Percentiles rank a stretch among this genome's conserved stretches.
Conservation (phyloP, 768 basidiomycete species). For the Leccinum boreale region DNA sequence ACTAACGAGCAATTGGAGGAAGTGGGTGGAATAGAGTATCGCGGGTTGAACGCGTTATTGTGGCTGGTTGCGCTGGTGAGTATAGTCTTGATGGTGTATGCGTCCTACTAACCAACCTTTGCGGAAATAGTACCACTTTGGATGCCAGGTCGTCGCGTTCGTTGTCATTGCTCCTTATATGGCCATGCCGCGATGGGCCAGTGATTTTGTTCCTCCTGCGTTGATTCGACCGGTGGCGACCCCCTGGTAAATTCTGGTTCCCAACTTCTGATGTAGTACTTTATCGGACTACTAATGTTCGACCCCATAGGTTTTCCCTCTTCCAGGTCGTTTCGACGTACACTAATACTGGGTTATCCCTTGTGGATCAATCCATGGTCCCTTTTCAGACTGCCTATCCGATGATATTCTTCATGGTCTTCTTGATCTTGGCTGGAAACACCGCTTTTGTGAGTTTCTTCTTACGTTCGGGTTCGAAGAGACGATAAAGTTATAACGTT, state of each 20-base stretch:
- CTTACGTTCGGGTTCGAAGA: neutral
- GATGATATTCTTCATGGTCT: slow-evolving; percentile 67
- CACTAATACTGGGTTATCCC: slow-evolving; percentile 84
- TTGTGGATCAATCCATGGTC: slow-evolving; percentile 87
- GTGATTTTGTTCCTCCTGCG: slow-evolving; percentile 56
- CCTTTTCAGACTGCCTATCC: slow-evolving; percentile 86
- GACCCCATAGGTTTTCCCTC: slow-evolving; percentile 62
- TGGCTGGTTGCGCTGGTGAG: slow-evolving; percentile 78
- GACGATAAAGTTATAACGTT: neutral
- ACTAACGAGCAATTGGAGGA: slow-evolving; percentile 86
- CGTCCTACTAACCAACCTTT: neutral
- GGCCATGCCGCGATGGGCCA: slow-evolving; percentile 53
- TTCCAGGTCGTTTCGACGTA: slow-evolving; percentile 88
- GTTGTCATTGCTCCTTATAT: slow-evolving; percentile 82
- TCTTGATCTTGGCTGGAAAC: slow-evolving; percentile 88
- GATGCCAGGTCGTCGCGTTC: slow-evolving; percentile 65
- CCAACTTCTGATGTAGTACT: neutral
- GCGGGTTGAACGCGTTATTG: slow-evolving; percentile 73
- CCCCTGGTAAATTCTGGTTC: slow-evolving; percentile 52
- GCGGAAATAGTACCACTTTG: slow-evolving; percentile 70
- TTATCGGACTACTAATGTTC: neutral
- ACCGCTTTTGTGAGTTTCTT: slow-evolving; percentile 80
- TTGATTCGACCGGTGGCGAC: slow-evolving; percentile 54
- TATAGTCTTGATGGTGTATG: slow-evolving; percentile 6
- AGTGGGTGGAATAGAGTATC: slow-evolving; percentile 90